Percentiles rank a stretch among this genome's conserved stretches.
Conservation (phyloP, 2,329 filamentous ascomycete genomes). For the Pseudogymnoascus sp. region DNA sequence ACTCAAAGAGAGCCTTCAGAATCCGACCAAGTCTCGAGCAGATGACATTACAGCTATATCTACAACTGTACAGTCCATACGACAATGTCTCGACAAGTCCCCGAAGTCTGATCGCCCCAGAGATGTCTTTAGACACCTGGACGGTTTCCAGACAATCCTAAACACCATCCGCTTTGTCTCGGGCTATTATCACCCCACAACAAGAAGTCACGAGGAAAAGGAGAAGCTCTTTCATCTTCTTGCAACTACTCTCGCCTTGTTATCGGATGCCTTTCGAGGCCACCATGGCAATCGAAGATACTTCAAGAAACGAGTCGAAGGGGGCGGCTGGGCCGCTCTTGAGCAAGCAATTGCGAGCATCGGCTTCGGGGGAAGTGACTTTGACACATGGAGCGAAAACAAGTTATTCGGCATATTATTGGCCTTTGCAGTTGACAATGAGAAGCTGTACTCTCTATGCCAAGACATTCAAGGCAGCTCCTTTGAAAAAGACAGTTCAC, state of each 20-base stretch:
- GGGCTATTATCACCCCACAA: conserved; percentile 66
- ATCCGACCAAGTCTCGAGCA: background rate
- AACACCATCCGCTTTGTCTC: conserved; percentile 63
- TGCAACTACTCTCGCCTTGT: conserved; percentile 62
- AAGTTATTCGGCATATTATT: conserved; percentile 79
- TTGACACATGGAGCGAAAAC: conserved; percentile 60
- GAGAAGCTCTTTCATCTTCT: conserved; percentile 60
- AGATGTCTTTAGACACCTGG: conserved; percentile 75
- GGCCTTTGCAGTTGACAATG: conserved; percentile 72
- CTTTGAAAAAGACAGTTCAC: background rate
- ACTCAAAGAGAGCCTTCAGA: conserved; percentile 1
- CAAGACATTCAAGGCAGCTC: conserved; percentile 31
- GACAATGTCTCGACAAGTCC: conserved; percentile 34
- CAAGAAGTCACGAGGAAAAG: conserved; percentile 55
- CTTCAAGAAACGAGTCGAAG: conserved; percentile 69
- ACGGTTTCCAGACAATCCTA: conserved; percentile 70
- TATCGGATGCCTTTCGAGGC: conserved; percentile 59
- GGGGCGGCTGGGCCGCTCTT: conserved; percentile 70
- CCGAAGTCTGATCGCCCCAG: conserved; percentile 46
- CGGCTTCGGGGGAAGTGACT: conserved; percentile 56
- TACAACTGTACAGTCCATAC: conserved; percentile 21
- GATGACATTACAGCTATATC: background rate
- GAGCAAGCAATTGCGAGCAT: conserved; percentile 66
- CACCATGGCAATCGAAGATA: conserved; percentile 84
- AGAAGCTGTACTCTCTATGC: conserved; percentile 65